phyloP scores from a whole-genome alignment of 805 yeast species.

The Saccharomyces mikatae region DNA sequence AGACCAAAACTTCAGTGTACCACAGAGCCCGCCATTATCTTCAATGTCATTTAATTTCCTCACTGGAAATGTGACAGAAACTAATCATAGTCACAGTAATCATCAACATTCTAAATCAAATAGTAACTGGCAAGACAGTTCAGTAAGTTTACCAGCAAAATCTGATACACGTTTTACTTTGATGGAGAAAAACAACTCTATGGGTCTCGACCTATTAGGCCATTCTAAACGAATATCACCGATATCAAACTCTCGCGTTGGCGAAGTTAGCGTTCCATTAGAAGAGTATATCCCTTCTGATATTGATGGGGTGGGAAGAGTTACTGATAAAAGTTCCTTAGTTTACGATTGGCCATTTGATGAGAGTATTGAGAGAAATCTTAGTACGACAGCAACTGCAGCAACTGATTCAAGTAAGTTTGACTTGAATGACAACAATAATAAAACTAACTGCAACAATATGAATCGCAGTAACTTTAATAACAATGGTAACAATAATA shows the following conservation, averaged over 20 bases:
- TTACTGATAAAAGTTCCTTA: constrained; percentile 14
- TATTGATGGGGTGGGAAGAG: constrained; percentile 27
- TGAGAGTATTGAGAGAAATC: neutral
- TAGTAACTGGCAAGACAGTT: constrained; percentile 14
- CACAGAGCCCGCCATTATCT: constrained; percentile 25
- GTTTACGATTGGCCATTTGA: constrained; percentile 8
- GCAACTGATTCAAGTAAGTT: neutral
- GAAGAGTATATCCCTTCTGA: constrained; percentile 32
- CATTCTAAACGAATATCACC: constrained; percentile 21
- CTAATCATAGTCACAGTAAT: neutral
- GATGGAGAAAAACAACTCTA: constrained; percentile 9
- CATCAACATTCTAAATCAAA: constrained; percentile 2
- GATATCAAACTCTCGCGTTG: constrained; percentile 26
- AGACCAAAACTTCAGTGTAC: constrained; percentile 23
- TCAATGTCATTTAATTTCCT: constrained; percentile 9
- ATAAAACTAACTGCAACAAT: neutral
- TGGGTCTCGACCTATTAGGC: constrained; percentile 25
- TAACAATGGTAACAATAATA: neutral
- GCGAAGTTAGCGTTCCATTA: constrained; percentile 33
- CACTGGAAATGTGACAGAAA: constrained; percentile 3
- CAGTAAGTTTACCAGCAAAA: constrained; percentile 14
- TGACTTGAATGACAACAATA: neutral
- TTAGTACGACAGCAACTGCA: neutral
- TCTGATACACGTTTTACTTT: constrained; percentile 15
- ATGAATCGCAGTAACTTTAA: neutral